phyloP scores from a whole-genome alignment of 2,329 filamentous ascomycete species.

The Xylaria sp. region DNA sequence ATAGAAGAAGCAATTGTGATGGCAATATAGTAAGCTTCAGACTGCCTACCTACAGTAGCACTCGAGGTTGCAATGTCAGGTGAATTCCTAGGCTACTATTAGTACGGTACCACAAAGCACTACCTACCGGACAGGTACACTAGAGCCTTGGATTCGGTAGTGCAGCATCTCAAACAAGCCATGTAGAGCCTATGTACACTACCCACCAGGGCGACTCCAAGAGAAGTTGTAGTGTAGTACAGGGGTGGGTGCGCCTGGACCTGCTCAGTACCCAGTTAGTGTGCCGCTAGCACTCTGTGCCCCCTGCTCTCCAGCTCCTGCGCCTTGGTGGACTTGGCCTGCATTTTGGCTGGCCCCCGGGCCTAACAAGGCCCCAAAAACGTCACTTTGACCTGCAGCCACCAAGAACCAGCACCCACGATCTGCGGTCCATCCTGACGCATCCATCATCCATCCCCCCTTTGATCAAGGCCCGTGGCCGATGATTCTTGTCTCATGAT shows the following conservation, averaged over 20 bases:
- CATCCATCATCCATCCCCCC: constrained; percentile 28
- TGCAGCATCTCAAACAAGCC: background rate
- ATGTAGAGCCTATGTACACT: constrained; percentile 1
- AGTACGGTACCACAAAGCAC: background rate
- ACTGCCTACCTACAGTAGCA: background rate
- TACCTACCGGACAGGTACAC: constrained; percentile 6
- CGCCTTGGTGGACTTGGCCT: background rate
- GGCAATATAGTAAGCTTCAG: background rate
- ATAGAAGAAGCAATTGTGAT: constrained; percentile 2
- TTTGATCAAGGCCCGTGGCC: constrained; percentile 35
- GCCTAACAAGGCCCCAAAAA: constrained; percentile 36
- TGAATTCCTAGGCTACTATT: background rate
- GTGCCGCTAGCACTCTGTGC: background rate
- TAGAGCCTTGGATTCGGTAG: background rate
- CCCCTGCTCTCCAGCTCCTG: constrained; percentile 11
- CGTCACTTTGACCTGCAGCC: constrained; percentile 47
- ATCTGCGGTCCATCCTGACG: constrained; percentile 39
- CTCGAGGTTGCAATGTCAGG: constrained; percentile 11
- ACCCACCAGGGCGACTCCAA: background rate
- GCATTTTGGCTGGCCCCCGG: background rate
- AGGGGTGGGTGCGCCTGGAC: constrained; percentile 17
- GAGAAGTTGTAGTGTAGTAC: too few relatives aligned
- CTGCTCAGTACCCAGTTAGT: background rate
- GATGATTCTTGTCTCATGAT: constrained; percentile 26
- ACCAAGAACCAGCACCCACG: constrained; percentile 39